These are phyloP conservation scores for Ustilago lituana DNA, from an alignment of 1,284 basidiomycete genomes.

Conservation along the genomic window DNA sequence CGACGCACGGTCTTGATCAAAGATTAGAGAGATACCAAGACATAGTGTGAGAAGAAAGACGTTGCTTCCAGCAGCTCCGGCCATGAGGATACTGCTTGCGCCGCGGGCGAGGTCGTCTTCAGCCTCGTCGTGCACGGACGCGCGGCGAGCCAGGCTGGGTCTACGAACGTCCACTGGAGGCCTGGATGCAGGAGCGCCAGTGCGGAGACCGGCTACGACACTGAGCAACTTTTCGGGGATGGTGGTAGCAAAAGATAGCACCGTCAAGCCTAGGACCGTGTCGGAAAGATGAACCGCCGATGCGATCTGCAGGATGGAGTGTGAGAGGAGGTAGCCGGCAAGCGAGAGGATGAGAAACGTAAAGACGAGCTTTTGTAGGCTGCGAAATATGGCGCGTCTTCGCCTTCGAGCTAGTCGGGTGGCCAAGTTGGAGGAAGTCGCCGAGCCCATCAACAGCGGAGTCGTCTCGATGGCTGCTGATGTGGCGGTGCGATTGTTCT, in stretches of 20 bases:
- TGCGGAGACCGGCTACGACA: slow-evolving; percentile 49
- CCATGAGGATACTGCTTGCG: slow-evolving; percentile 62
- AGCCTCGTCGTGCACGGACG: slow-evolving; percentile 24
- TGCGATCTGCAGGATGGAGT: slow-evolving; percentile 58
- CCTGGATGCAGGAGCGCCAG: slow-evolving; percentile 3
- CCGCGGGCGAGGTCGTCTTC: slow-evolving; percentile 42
- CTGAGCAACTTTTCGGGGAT: slow-evolving; percentile 66
- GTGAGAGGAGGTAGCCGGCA: slow-evolving; percentile 62
- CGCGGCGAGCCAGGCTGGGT: slow-evolving; percentile 26
- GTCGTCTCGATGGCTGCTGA: slow-evolving; percentile 41
- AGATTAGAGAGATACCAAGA: slow-evolving; percentile 61
- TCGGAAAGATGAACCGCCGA: slow-evolving; percentile 55
- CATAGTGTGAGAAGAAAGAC: slow-evolving; percentile 66
- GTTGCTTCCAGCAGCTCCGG: slow-evolving; percentile 65
- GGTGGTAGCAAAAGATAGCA: slow-evolving; percentile 65
- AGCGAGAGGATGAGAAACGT: slow-evolving; percentile 53
- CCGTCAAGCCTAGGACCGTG: slow-evolving; percentile 59
- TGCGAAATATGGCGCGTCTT: slow-evolving; percentile 18
- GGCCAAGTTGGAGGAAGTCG: slow-evolving; percentile 33
- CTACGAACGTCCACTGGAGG: slow-evolving; percentile 12
- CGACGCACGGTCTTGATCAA: slow-evolving; percentile 9
- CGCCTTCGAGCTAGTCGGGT: slow-evolving; percentile 22
- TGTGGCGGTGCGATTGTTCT: slow-evolving; percentile 28
- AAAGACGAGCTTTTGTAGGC: slow-evolving; percentile 30
- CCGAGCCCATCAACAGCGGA: slow-evolving; percentile 34